Conservation (phyloP, 306 rosid species). For the Lupinus albus region DNA sequence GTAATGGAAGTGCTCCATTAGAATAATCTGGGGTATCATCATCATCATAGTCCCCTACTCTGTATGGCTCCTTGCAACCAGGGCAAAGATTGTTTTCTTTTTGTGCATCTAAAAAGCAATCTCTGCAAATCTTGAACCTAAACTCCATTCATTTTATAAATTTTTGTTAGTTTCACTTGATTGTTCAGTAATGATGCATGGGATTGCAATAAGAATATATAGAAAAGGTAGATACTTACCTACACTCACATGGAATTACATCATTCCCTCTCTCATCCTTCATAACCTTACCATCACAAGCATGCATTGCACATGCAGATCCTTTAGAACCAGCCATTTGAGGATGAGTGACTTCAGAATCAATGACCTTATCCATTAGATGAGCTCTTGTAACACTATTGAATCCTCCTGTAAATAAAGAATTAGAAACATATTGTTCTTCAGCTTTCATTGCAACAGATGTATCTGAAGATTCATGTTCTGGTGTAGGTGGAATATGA, state of each 20-base stretch:
- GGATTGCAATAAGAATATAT: background rate
- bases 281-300: slow-evolving; percentile 88
- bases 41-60: slow-evolving; percentile 59
- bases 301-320: slow-evolving; percentile 67
- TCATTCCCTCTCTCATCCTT: slow-evolving; percentile 88
- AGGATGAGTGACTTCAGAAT: slow-evolving; percentile 83
- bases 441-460: slow-evolving; percentile 81
- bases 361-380: slow-evolving; percentile 90
- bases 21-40: slow-evolving; percentile 52
- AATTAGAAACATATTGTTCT: slow-evolving; percentile 88
- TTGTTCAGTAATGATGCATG: background rate
- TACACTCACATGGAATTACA: slow-evolving; percentile 83
- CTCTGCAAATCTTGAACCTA: slow-evolving; percentile 92
- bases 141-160: background rate
- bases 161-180: background rate
- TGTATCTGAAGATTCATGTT: slow-evolving; percentile 77
- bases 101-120: slow-evolving; percentile 78
- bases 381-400: slow-evolving; percentile 87
- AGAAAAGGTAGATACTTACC: slow-evolving; percentile 49
- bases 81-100: slow-evolving; percentile 74
- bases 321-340: slow-evolving; percentile 98
- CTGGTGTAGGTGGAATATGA: slow-evolving; percentile 88
- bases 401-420: slow-evolving; percentile 86
- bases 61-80: slow-evolving; percentile 86
- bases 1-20: slow-evolving; percentile 54